A percentile compares a stretch with the other conserved stretches of the same genome.
phyloP scores from a whole-genome alignment of 2,329 filamentous ascomycete genomes.

The Thermoascus crustaceus region DNA sequence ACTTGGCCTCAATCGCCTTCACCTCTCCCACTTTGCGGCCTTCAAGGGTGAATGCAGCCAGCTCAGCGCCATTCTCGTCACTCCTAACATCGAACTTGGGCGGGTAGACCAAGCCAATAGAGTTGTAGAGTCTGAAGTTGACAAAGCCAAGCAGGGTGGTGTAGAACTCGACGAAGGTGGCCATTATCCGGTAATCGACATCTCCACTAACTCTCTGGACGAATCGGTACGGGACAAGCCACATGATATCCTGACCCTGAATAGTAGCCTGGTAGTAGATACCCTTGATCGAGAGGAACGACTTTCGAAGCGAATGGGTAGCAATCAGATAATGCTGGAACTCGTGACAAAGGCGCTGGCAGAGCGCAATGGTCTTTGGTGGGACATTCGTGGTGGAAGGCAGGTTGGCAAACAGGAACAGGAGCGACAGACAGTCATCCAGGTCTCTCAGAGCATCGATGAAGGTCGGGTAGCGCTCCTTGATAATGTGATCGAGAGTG shows the following conservation, averaged over 20 bases:
- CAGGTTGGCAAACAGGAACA: conserved; percentile 95
- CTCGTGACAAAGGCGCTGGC: conserved; percentile 85
- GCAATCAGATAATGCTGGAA: conserved; percentile 97
- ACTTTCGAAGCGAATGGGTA: conserved; percentile 85
- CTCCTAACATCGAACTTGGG: conserved; percentile 83
- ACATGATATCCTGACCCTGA: conserved; percentile 91
- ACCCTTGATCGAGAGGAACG: conserved; percentile 96
- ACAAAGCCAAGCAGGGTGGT: conserved; percentile 92
- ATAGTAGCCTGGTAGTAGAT: conserved; percentile 99
- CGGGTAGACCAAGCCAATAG: conserved; percentile 85
- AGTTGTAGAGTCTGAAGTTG: conserved; percentile 91
- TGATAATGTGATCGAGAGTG: conserved; percentile 91
- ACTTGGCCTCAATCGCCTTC: conserved; percentile 46
- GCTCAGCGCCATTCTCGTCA: conserved; percentile 82
- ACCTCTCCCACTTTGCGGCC: conserved; percentile 51
- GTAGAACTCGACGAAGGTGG: conserved; percentile 98
- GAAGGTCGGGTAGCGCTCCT: conserved; percentile 96
- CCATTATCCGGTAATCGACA: conserved; percentile 98
- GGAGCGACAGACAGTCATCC: conserved; percentile 92
- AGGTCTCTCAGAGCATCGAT: conserved; percentile 87
- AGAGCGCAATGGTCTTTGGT: conserved; percentile 89
- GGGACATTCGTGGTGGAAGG: conserved; percentile 84
- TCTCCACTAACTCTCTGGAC: conserved; percentile 90
- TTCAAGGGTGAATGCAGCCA: conserved; percentile 86
- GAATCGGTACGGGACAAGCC: conserved; percentile 96